Base-by-base conservation (phyloP, 192 early-diverging fungal species). In the Globomyces pollinis-pini region DNA sequence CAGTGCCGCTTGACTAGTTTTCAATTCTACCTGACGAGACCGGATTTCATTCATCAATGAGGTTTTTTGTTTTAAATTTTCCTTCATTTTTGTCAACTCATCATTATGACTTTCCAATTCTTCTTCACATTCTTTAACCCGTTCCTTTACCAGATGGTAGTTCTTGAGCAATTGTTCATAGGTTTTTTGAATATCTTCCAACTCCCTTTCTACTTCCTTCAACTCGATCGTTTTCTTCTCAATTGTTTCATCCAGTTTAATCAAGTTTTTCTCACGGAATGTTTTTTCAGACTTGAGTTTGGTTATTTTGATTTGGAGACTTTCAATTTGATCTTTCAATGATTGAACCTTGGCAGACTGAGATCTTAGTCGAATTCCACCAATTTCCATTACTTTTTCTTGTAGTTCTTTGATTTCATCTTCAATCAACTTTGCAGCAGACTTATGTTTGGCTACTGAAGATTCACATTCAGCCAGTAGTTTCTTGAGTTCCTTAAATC, bases 271-370 rank as follows among this genome's bases (percentile, higher is more conserved):
- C 51, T 85, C 80, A 1, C 87, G 71, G 36, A 89, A 85, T 29
- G 82, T 68, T 47, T 90, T 86, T 21, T 85, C 77, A 4, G 87
- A 86, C 34, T 77, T 77, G 57, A 81, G 71, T 44, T 90, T 90
- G 1, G 87, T 88, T 7, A 88, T 73, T 51, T 80, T 77, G 20
- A 88, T 79, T 47, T 84, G 78, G 2, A 80, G 59, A 0, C 68
- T 67, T 42, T 80, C 84, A 50, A 97, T 88, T 50, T 88, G 84
- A 38, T 92, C 86, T 23, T 73, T 68, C 38, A 97, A 63, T 13
- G 84, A 81, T 50, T 94, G 90, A 8, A 92, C 88, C 23, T 83
- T 87, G 38, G 85, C 78, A 49, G 90, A 90, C 69, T 99, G 94
- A 2, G 80, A 67, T 41, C 94, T 80, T 29, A 99, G 69, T 64